Evolutionary conservation across 768 basidiomycete genomes (phyloP), one percentile per base, ranked within the genome.

Genomic region (Clitopilus hobsonii): DNA sequence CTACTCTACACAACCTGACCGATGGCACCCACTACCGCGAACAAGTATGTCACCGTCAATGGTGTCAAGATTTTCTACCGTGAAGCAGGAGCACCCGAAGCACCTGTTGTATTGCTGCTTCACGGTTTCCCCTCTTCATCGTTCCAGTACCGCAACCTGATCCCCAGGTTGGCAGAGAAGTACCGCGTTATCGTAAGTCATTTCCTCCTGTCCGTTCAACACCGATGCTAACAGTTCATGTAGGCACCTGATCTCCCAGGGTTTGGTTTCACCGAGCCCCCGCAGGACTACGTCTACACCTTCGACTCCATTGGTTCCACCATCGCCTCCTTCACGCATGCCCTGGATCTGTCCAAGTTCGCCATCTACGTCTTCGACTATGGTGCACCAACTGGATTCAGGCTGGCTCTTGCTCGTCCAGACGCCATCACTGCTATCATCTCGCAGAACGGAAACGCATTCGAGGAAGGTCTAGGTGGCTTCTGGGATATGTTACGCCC

Each of bases 71-170:
- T 82, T 3, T 77, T 76, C 64, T 81, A 79, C 62, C 72, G 75
- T 38, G 66, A 73, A 54, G 74, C 78, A 0, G 74, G 75, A 10
- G 56, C 61, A 0, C 36, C 54, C 5, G 54, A 67, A 1, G 64
- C 66, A 1, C 67, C 72, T 1, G 68, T 68, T 11, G 47, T 80
- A 25, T 67, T 82, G 22, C 72, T 80, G 1, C 67, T 81, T 2
- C 80, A 81, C 60, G 80, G 80, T 28, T 81, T 74, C 65, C 80
- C 80, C 0, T 57, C 75, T 1, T 78, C 77, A 0, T 78, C 78
- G 5, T 71, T 70, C 64, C 77, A 80, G 52, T 82, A 72, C 61
- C 74, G 78, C 10, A 67, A 78, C 58, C 72, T 81, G 53, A 76
- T 81, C 49, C 68, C 74, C 0, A 63, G 63, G 36, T 69, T 81